A percentile compares a stretch with the other conserved stretches of the same genome.
phyloP scores from a whole-genome alignment of 1,139 yeast genomes.

The Yamadazyma atmosphaerica region DNA sequence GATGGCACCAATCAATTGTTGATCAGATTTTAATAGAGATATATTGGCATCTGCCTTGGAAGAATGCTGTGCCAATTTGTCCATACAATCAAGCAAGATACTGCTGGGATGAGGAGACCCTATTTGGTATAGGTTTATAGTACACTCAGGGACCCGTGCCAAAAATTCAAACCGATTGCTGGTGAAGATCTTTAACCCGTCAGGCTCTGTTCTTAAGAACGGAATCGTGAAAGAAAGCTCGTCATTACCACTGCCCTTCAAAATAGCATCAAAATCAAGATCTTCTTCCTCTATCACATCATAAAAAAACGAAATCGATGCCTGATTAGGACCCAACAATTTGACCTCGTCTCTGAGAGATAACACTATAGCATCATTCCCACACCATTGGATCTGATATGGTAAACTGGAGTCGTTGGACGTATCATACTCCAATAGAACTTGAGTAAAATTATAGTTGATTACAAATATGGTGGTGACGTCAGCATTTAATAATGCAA shows the following conservation, averaged over 20 bases:
- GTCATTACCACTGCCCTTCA: slow-evolving; percentile 22
- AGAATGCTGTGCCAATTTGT: slow-evolving; percentile 65
- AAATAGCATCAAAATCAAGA: slow-evolving; percentile 31
- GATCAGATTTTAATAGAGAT: slow-evolving; percentile 55
- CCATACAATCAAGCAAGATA: slow-evolving; percentile 78
- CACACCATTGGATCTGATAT: slow-evolving; percentile 73
- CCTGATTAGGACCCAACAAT: slow-evolving; percentile 72
- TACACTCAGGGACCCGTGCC: slow-evolving; percentile 58
- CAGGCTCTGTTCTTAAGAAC: slow-evolving; percentile 52
- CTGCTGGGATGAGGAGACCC: slow-evolving; percentile 88
- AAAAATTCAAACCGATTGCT: slow-evolving; percentile 60
- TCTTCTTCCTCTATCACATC: slow-evolving; percentile 38
- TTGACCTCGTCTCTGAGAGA: slow-evolving; percentile 64
- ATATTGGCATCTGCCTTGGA: slow-evolving; percentile 83
- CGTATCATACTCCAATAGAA: slow-evolving; percentile 52
- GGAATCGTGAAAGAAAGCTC: slow-evolving; percentile 37
- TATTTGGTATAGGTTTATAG: slow-evolving; percentile 67
- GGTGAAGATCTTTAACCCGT: slow-evolving; percentile 72
- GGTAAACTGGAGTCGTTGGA: slow-evolving; percentile 37
- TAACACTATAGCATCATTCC: slow-evolving; percentile 74
- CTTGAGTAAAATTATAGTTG: slow-evolving; percentile 49
- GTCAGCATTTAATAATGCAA: slow-evolving; percentile 53
- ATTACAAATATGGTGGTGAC: slow-evolving; percentile 52
- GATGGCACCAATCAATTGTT: slow-evolving; percentile 60
- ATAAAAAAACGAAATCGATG: slow-evolving; percentile 49